Base-by-base conservation (phyloP, 345 rosid genomes). In the thale cress (Arabidopsis thaliana) region DNA sequence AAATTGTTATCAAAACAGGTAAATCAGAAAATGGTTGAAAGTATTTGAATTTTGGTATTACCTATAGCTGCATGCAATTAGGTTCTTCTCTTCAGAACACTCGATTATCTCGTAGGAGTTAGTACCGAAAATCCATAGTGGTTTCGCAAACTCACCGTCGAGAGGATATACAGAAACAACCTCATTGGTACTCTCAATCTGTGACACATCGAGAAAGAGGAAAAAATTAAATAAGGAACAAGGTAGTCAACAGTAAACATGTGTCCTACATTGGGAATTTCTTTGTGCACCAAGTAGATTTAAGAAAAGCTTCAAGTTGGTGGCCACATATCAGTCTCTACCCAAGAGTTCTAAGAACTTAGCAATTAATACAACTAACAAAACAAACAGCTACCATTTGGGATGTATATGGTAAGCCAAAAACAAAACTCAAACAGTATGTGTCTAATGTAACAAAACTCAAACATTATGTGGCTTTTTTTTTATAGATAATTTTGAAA, bases 51-150 rank as follows among this genome's bases (percentile, higher is more conserved):
- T 34, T 62, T 36, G 10, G 6, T 33, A 10, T 55, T 84, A 95
- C 99, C 97, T 90, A 80, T 88, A 92, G 86, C 85, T 84, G 82
- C 96, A 92, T 22, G 89, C 96, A 79, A 92, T 84, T 75, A 89
- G 38, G 76, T 83, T 87, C 75, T 84, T 84, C 65, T 87, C 86
- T 60, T 79, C 85, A 55, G 82, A 73, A 58, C 79, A 85, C 84
- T 83, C 80, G 76, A 90, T 71, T 65, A 91, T 71, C 62, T 85
- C 97, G 69, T 90, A 95, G 68, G 97, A 95, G 77, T 85, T 92
- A 52, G 81, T 82, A 71, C 97, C 96, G 34, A 88, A 95, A 74
- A 85, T 77, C 98, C 97, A 91, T 42, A 88, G 69, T 48, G 99
- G 97, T 79, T 85, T 85, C 37, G 97, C 68, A 76, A 94, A 92